Base-by-base conservation (phyloP, 306 rosid species). In the Vicia faba region DNA sequence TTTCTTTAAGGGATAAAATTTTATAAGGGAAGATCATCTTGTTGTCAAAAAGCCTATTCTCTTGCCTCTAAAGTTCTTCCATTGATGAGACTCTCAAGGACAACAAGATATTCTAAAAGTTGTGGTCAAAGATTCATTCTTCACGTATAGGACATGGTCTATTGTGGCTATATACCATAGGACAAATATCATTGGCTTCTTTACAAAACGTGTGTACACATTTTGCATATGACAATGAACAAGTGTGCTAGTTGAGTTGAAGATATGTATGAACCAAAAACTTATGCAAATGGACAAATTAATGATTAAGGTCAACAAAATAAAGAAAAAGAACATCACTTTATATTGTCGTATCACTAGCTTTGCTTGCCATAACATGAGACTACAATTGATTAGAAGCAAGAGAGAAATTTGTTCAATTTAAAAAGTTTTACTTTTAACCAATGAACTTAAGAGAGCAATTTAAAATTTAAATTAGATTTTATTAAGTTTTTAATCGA, bases 51-150 rank as follows among this genome's bases (percentile, higher is more conserved):
- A 36, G 66, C 60, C 49, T 8, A 23, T 38, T 36, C 40, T 57
- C 44, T 76, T 64, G 79, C 63, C 31, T 33, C 6, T 44, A 71
- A 78, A 66, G 77, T 67, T 15, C 46, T 15, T 57, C 6, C 49
- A 60, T 71, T 44, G 66, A 40, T 59, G 60, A 61, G 41, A 45
- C 66, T 53, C 16, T 25, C 23, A 51, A 20, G 31, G 58, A 55
- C 68, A 45, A 25, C 6, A 67, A 39, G 12, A 40, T 61, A 41
- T 81, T 64, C 11, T 70, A 69, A 82, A 80, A 77, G 70, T 18
- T 75, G 33, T 10, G 58, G 84, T 83, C 81, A 83, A 83, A 83
- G 78, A 79, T 72, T 65, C 70, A 61, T 61, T 57, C 45, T 67
- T 58, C 65, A 46, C 40, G 35, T 65, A 45, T 49, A 29, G 35